Base-by-base conservation (phyloP, 768 basidiomycete genomes). In the Imleria badia region DNA sequence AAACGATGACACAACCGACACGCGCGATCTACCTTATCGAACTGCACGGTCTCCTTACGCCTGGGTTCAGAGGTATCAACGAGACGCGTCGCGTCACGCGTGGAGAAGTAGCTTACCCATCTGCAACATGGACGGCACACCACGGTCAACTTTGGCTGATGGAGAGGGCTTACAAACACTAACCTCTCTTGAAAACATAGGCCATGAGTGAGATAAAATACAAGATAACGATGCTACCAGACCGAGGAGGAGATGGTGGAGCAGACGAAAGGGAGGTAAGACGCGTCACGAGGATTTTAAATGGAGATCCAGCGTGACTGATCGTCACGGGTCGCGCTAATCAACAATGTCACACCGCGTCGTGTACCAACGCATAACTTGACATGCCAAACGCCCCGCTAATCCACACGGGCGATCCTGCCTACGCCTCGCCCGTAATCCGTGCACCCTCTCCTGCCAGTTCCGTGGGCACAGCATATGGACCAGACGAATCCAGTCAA, bases 21-120 rank as follows among this genome's bases (percentile, higher is more conserved):
- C 51, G 43, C 2, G 36, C 50, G 54, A 57, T 78, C 58, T 61
- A 87, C 93, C 81, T 96, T 96, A 67, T 96, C 94, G 65, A 96
- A 96, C 63, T 91, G 87, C 48, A 96, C 89, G 68, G 85, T 87
- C 73, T 96, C 94, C 73, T 93, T 94, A 59, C 93, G 91, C 54
- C 87, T 86, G 65, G 46, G 33, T 46, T 26, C 17, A 41, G 47
- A 43, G 33, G 31, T 30, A 51, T 61, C 14, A 60, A 53, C 26
- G 51, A 48, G 52, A 67, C 69, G 69, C 69, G 68, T 69, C 48
- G 54, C 52, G 40, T 54, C 58, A 33, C 52, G 41, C 26, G 45
- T 17, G 43, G 39, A 23, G 50, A 52, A 52, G 39, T 31, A 45
- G 39, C 63, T 59, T 61, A 83, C 81, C 81, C 81, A 65, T 83